A percentile compares a stretch with the other conserved stretches of the same genome.
phyloP scores from a whole-genome alignment of 225 moss, liverwort and hornwort species.

The Marchantia polymorpha region DNA sequence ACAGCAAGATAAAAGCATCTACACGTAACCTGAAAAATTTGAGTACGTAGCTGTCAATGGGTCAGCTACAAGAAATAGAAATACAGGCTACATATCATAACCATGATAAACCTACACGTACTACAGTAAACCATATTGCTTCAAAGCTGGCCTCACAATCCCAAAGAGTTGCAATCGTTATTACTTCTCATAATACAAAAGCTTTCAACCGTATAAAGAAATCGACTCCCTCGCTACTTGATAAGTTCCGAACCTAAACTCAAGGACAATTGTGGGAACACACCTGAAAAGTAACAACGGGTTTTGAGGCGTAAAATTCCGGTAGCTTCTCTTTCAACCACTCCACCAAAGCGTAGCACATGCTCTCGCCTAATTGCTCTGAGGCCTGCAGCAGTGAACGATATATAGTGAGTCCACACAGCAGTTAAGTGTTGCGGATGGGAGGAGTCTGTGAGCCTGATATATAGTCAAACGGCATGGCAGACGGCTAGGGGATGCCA shows the following conservation, averaged over 20 bases:
- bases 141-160: not conserved
- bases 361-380: constrained; percentile 90
- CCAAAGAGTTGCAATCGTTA: not conserved
- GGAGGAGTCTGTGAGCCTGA: no score
- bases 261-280: not conserved
- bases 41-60: not conserved
- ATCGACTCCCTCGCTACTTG: not conserved
- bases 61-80: no score
- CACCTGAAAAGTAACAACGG: constrained; percentile 35
- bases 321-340: constrained; percentile 96
- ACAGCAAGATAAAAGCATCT: not conserved
- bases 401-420: no score
- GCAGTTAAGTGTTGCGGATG: no score
- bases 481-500: no score
- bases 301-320: constrained; percentile 79
- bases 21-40: not conserved
- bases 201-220: not conserved
- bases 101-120: no score
- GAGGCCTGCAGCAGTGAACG: constrained; percentile 55
- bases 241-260: not conserved
- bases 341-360: constrained; percentile 95
- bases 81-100: no score
- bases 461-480: no score
- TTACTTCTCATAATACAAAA: not conserved
- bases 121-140: no score